These are phyloP conservation scores for Hansenula lynferdii DNA, from an alignment of 1,139 yeast genomes.

Conservation along the genomic window DNA sequence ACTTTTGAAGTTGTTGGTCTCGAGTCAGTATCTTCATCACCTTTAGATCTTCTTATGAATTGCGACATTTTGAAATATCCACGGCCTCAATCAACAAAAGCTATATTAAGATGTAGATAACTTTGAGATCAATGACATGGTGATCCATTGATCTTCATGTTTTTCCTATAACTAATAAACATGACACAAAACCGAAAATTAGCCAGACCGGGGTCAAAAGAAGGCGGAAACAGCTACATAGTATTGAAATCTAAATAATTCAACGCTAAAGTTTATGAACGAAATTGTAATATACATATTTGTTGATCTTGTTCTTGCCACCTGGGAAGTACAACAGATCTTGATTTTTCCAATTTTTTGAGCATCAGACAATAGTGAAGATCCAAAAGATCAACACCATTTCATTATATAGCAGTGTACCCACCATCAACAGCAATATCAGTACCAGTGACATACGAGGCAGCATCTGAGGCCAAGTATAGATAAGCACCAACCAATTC, in stretches of 20 bases:
- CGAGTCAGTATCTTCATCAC: background rate
- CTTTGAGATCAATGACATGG: too few species aligned
- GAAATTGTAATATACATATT: too few species aligned
- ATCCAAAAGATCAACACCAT: too few species aligned
- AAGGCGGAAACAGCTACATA: background rate
- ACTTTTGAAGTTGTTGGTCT: background rate
- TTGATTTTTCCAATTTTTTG: too few species aligned
- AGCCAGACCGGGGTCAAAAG: background rate
- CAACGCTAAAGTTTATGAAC: too few species aligned
- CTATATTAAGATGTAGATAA: too few species aligned
- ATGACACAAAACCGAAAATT: background rate
- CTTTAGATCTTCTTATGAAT: background rate
- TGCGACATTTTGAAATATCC: too few species aligned
- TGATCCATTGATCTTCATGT: background rate
- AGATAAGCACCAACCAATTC: conserved; percentile 87
- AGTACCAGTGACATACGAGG: conserved; percentile 79
- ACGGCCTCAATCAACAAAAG: too few species aligned
- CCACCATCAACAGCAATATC: conserved; percentile 88
- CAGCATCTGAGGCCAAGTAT: conserved; percentile 83
- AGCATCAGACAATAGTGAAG: too few species aligned
- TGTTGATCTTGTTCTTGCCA: too few species aligned
- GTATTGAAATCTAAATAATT: too few species aligned
- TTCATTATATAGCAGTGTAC: conserved; percentile 39
- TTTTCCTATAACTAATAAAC: background rate
- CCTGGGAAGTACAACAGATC: too few species aligned